Conservation (phyloP, 2,329 filamentous ascomycete species). For the Arthroderma uncinatum region DNA sequence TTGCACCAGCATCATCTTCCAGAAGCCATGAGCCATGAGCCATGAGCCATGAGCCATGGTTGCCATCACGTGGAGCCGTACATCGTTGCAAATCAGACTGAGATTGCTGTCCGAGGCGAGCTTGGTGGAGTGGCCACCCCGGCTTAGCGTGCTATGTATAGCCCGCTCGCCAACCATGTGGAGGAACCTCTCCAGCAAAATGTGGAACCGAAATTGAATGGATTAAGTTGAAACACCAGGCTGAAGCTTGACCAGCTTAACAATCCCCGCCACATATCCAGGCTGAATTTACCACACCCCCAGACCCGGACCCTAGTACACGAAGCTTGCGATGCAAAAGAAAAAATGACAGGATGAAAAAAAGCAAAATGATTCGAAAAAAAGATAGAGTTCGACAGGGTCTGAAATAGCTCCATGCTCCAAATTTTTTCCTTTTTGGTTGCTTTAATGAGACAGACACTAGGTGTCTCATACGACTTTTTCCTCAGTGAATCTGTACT, state of each 20-base stretch:
- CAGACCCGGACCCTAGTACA: not conserved
- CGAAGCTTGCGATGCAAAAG: not conserved
- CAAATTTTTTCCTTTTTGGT: slow-evolving; percentile 3
- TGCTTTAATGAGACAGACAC: slow-evolving; percentile 4
- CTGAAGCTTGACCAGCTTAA: not conserved
- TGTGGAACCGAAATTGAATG: slow-evolving; percentile 6
- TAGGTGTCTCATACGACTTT: slow-evolving; percentile 4
- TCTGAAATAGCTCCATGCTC: slow-evolving; percentile 2
- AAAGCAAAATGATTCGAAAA: not conserved
- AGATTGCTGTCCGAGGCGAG: slow-evolving; percentile 1
- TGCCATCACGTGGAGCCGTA: not conserved
- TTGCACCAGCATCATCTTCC: not conserved
- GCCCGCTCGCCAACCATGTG: slow-evolving; percentile 4
- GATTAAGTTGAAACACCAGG: slow-evolving; percentile 4
- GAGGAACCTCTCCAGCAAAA: slow-evolving; percentile 5
- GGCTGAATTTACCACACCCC: not conserved
- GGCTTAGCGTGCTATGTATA: slow-evolving; percentile 5
- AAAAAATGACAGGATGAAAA: not conserved
- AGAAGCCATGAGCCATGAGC: not conserved
- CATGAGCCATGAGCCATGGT: not conserved
- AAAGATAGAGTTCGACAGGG: not conserved
- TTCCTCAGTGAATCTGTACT: not conserved
- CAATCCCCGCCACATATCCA: not conserved
- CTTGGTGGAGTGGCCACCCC: not conserved
- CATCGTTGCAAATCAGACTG: slow-evolving; percentile 2